Evolutionary conservation across 1,139 yeast genomes (phyloP).

Genomic region (Saccharomycopsis crataegensis): DNA sequence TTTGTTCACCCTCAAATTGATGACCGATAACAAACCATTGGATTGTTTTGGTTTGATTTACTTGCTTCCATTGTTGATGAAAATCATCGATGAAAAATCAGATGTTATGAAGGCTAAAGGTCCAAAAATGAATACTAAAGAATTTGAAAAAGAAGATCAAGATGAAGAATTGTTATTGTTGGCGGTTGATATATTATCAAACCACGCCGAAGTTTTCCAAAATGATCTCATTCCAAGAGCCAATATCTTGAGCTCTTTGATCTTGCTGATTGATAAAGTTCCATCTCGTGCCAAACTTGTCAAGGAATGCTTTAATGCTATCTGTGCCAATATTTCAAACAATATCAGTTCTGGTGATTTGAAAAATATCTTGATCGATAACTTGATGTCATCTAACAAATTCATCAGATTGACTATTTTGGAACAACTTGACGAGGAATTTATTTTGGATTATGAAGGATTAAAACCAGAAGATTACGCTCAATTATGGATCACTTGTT

Average conservation of each 20-base stretch:
- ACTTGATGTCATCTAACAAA: conserved; percentile 49
- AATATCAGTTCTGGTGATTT: conserved; percentile 53
- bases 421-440: conserved; percentile 81
- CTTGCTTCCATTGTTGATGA: conserved; percentile 62
- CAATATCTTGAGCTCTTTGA: conserved; percentile 50
- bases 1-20: conserved; percentile 66
- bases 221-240: conserved; percentile 64
- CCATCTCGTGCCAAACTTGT: conserved; percentile 76
- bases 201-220: conserved; percentile 69
- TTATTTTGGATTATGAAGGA: conserved; percentile 53
- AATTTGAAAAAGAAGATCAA: conserved; percentile 69
- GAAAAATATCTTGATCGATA: conserved; percentile 45
- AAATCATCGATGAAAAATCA: conserved; percentile 51
- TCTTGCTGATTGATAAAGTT: conserved; percentile 49
- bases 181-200: conserved; percentile 68
- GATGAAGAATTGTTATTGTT: conserved; percentile 81
- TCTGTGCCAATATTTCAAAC: conserved; percentile 68
- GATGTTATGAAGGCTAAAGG: conserved; percentile 44
- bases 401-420: conserved; percentile 74
- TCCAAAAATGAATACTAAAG: conserved; percentile 45
- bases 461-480: conserved; percentile 35
- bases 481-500: conserved; percentile 73
- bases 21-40: conserved; percentile 66
- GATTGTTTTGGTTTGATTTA: conserved; percentile 66
- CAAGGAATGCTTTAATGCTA: conserved; percentile 71